Conservation (phyloP, 202 grass and related monocot species). For the Panicum virgatum region DNA sequence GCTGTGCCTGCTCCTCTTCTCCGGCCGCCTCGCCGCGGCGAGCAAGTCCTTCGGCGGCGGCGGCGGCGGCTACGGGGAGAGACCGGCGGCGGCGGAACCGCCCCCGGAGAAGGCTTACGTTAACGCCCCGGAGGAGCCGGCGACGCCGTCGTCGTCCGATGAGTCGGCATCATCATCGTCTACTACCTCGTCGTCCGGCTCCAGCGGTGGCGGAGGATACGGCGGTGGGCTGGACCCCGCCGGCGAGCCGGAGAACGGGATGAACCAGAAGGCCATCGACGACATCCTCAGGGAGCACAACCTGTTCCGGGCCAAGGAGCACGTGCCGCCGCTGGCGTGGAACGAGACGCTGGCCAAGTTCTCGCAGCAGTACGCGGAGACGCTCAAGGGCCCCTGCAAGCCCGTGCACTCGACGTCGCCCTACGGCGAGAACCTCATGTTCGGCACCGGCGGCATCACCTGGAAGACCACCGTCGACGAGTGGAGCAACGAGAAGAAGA, state of each 20-base stretch:
- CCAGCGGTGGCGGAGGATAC: no score
- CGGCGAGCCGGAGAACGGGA: conserved; percentile 24
- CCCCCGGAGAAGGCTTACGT: no score
- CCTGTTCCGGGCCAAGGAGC: conserved; percentile 28
- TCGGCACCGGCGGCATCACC: background rate
- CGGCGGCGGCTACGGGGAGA: background rate
- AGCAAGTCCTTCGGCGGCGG: background rate
- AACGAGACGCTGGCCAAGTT: conserved; percentile 46
- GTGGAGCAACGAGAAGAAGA: conserved; percentile 56
- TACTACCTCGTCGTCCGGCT: no score
- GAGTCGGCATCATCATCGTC: no score
- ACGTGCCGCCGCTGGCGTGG: conserved; percentile 49
- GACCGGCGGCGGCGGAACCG: background rate
- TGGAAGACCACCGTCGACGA: conserved; percentile 49
- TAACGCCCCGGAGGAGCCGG: no score
- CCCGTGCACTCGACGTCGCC: conserved; percentile 53
- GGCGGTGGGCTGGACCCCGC: background rate
- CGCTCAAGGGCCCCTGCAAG: conserved; percentile 45
- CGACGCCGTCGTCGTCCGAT: background rate
- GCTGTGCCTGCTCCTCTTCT: conserved; percentile 19
- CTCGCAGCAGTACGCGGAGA: conserved; percentile 47
- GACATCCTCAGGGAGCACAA: conserved; percentile 56
- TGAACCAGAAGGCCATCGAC: conserved; percentile 29
- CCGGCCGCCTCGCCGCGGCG: background rate
- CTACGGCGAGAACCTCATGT: conserved; percentile 73